phyloP scores from a whole-genome alignment of 768 basidiomycete genomes.

The Glaciozyma martinii region DNA sequence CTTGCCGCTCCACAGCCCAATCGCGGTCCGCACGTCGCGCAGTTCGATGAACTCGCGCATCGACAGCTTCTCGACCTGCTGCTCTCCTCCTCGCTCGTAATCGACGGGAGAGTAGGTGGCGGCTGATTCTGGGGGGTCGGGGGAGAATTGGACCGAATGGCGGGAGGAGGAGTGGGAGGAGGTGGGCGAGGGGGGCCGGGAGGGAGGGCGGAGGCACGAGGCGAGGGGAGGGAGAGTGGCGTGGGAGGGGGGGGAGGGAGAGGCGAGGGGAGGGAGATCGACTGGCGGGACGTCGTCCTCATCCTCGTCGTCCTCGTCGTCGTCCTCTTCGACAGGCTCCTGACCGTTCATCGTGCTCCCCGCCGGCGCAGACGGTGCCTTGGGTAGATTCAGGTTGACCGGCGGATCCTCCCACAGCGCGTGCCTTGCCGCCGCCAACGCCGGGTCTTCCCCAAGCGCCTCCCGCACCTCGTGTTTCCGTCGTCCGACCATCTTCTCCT shows the following conservation, averaged over 20 bases:
- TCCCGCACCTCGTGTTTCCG: constrained; percentile 5
- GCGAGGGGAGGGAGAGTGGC: constrained; percentile 2
- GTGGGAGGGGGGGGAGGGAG: neutral
- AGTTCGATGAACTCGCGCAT: constrained; percentile 29
- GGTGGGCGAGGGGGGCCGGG: neutral
- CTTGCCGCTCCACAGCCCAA: constrained; percentile 26
- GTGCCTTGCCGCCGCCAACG: constrained; percentile 15
- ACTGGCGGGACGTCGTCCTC: neutral
- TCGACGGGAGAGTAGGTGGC: constrained; percentile 15
- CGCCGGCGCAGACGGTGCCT: neutral
- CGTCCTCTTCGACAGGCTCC: neutral
- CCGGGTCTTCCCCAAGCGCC: constrained; percentile 21
- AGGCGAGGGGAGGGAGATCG: neutral
- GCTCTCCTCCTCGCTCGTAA: constrained; percentile 20
- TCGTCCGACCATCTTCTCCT: constrained; percentile 12
- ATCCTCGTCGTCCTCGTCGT: constrained; percentile 5
- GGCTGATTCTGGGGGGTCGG: constrained; percentile 5
- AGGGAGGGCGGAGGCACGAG: constrained; percentile 20
- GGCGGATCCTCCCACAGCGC: constrained; percentile 13
- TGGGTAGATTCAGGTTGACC: neutral
- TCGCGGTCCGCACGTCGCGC: constrained; percentile 23
- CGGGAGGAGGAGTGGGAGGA: neutral
- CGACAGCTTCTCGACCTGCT: constrained; percentile 27
- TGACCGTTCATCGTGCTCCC: neutral
- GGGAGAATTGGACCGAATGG: constrained; percentile 14